Evolutionary conservation across 148 eudicot species (phyloP).

Genomic region (Limonium bicolor): DNA sequence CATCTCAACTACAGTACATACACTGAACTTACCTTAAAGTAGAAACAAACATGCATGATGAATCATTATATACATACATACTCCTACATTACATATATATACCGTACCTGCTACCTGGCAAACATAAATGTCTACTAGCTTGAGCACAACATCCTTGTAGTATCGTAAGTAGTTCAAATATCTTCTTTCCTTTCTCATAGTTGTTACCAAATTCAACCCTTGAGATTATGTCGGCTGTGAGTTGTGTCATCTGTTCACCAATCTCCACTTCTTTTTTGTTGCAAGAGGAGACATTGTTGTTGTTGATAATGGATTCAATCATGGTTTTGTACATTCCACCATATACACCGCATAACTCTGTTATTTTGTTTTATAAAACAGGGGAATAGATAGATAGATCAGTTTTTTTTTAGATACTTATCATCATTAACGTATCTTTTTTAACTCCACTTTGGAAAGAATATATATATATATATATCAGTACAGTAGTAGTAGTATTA

Average conservation of each 20-base stretch:
- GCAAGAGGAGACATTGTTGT: slow-evolving; percentile 2
- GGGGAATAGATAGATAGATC: not conserved
- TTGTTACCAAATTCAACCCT: slow-evolving; percentile 59
- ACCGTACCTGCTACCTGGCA: slow-evolving; percentile 76
- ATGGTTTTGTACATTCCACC: slow-evolving; percentile 60
- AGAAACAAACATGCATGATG: too few relatives aligned
- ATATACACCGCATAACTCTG: slow-evolving; percentile 62
- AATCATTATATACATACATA: too few relatives aligned
- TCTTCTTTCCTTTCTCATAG: slow-evolving; percentile 67
- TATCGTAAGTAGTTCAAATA: slow-evolving; percentile 37
- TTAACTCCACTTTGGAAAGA: not conserved
- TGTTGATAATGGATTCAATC: slow-evolving; percentile 33
- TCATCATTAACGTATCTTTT: not conserved
- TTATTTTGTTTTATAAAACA: too few relatives aligned
- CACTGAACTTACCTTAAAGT: too few relatives aligned
- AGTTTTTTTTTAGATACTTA: not conserved
- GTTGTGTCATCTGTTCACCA: slow-evolving; percentile 41
- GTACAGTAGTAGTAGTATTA: too few relatives aligned
- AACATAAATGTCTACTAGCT: slow-evolving; percentile 59
- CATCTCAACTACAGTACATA: too few relatives aligned
- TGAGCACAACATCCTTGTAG: slow-evolving; percentile 61
- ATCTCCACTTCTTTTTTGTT: slow-evolving; percentile 56
- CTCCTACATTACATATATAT: too few relatives aligned
- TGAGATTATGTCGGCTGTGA: slow-evolving; percentile 73
- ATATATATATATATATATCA: too few relatives aligned